A percentile compares a stretch with the other conserved stretches of the same genome.
Conservation (phyloP, 176 grass and related monocot species). For the Aegilops umbellulata region DNA sequence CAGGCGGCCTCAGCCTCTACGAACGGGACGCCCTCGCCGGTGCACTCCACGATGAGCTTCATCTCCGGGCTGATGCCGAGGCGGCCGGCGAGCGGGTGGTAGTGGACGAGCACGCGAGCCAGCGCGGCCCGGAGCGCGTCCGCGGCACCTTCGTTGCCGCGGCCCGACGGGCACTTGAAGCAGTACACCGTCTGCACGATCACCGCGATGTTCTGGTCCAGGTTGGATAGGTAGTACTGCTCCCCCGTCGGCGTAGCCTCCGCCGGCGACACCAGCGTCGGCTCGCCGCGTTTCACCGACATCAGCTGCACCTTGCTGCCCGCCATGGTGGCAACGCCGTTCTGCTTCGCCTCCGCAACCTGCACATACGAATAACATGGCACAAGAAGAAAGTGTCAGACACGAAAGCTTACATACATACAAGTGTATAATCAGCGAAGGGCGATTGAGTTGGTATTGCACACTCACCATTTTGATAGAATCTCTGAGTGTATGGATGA, state of each 20-base stretch:
- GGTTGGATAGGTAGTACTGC: slow-evolving; percentile 88
- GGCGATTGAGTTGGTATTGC: neutral
- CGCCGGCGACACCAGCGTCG: slow-evolving; percentile 57
- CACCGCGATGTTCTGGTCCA: slow-evolving; percentile 95
- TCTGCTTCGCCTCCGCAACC: slow-evolving; percentile 51
- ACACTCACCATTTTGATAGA: slow-evolving; percentile 39
- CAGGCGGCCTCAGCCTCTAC: slow-evolving; percentile 80
- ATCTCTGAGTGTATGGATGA: neutral
- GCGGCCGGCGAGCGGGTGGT: slow-evolving; percentile 84
- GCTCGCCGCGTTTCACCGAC: slow-evolving; percentile 47
- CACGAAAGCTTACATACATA: neutral
- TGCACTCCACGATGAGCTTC: slow-evolving; percentile 83
- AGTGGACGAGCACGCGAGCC: slow-evolving; percentile 75
- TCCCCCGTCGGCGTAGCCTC: slow-evolving; percentile 60
- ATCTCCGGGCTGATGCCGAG: slow-evolving; percentile 68
- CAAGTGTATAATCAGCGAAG: neutral
- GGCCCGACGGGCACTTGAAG: slow-evolving; percentile 46
- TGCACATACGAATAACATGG: neutral
- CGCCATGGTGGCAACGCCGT: neutral
- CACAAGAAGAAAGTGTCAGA: neutral
- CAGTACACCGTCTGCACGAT: slow-evolving; percentile 87
- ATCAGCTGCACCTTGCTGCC: slow-evolving; percentile 23
- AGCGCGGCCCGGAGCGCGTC: slow-evolving; percentile 62
- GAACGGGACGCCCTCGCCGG: slow-evolving; percentile 73
- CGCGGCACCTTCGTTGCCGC: slow-evolving; percentile 22